Evolutionary conservation across 345 rosid species (phyloP).

Genomic region (Firmiana major): DNA sequence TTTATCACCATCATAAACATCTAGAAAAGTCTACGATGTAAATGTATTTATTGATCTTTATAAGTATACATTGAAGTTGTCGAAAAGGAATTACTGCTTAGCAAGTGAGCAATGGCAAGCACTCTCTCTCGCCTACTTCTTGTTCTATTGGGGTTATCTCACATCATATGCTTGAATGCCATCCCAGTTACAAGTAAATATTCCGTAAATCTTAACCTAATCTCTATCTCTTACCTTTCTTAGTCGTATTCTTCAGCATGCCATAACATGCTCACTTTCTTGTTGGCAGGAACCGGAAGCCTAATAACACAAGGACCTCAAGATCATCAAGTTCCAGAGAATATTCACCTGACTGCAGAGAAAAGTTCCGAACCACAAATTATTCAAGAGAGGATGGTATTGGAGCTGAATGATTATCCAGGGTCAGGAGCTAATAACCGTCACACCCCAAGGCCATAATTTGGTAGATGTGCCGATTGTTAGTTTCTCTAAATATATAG

Average conservation of each 20-base stretch:
- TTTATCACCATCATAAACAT: constrained; percentile 7
- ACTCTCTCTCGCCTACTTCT: constrained; percentile 30
- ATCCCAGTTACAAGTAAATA: constrained; percentile 40
- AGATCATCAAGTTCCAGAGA: constrained; percentile 22
- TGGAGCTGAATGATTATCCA: constrained; percentile 62
- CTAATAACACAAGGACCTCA: constrained; percentile 31
- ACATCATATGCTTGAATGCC: constrained; percentile 29
- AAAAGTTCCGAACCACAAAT: constrained; percentile 15
- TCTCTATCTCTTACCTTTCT: neutral
- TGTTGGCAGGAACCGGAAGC: constrained; percentile 37
- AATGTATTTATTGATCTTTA: constrained; percentile 13
- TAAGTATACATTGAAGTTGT: neutral
- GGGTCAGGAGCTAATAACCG: constrained; percentile 80
- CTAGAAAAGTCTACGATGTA: constrained; percentile 12
- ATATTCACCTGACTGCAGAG: constrained; percentile 15
- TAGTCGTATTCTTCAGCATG: neutral
- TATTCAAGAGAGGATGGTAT: constrained; percentile 22
- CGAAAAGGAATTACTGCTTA: neutral
- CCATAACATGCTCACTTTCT: neutral
- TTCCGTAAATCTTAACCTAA: constrained; percentile 5
- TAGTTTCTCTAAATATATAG: constrained; percentile 20
- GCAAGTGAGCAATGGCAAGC: constrained; percentile 36
- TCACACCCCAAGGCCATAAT: constrained; percentile 57
- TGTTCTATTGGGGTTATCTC: constrained; percentile 33
- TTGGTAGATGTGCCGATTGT: constrained; percentile 40